phyloP scores from a whole-genome alignment of 768 basidiomycete genomes.

The Candolleomyces efflorescens region DNA sequence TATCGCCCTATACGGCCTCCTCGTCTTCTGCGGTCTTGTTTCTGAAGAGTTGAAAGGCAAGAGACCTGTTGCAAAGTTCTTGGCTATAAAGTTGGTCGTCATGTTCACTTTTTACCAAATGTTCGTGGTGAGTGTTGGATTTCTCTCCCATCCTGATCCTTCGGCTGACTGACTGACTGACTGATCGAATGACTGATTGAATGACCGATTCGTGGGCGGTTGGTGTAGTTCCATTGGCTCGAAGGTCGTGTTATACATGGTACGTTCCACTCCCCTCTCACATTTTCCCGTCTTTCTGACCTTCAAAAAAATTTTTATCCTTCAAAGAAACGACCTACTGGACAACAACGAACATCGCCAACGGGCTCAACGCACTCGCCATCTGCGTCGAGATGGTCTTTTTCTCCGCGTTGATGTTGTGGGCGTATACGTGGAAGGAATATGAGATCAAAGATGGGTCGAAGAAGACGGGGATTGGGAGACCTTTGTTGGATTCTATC shows the following conservation, averaged over 20 bases:
- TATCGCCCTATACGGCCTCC: slow-evolving; percentile 80
- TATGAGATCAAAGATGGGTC: slow-evolving; percentile 23
- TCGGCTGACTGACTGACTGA: not conserved
- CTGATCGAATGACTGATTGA: no score
- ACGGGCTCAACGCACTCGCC: slow-evolving; percentile 78
- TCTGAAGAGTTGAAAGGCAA: slow-evolving; percentile 74
- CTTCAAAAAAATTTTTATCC: not conserved
- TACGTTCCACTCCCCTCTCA: slow-evolving; percentile 18
- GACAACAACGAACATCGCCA: slow-evolving; percentile 79
- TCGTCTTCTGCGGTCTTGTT: slow-evolving; percentile 80
- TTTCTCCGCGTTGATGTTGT: not conserved
- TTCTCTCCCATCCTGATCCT: not conserved
- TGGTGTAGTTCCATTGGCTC: slow-evolving; percentile 55
- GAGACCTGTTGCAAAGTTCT: slow-evolving; percentile 79
- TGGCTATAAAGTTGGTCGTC: slow-evolving; percentile 82
- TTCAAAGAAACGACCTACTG: slow-evolving; percentile 81
- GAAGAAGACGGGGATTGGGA: slow-evolving; percentile 52
- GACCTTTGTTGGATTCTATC: slow-evolving; percentile 68
- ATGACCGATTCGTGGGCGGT: not conserved
- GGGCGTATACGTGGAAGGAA: not conserved
- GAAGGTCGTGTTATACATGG: slow-evolving; percentile 68
- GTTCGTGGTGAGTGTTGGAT: slow-evolving; percentile 50
- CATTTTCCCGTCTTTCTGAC: not conserved
- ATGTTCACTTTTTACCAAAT: slow-evolving; percentile 89
- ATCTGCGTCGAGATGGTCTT: slow-evolving; percentile 73